phyloP scores from a whole-genome alignment of 768 basidiomycete genomes.

The Trametes coccinea region DNA sequence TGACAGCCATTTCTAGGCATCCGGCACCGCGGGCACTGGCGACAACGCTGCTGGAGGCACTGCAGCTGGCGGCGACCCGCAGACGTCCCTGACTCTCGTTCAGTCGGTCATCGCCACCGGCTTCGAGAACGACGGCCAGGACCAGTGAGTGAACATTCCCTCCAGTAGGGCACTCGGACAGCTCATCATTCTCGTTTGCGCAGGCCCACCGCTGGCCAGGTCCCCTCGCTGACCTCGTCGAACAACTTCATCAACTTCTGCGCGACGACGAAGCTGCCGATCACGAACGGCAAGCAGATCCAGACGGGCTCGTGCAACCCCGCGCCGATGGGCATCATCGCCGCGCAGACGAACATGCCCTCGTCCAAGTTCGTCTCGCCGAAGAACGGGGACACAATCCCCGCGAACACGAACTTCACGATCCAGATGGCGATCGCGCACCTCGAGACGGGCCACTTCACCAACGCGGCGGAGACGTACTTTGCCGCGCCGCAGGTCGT shows the following conservation, averaged over 20 bases:
- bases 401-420: conserved; percentile 51
- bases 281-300: conserved; percentile 63
- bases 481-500: conserved; percentile 56
- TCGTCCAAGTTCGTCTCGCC: conserved; percentile 54
- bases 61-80: conserved; percentile 35
- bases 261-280: conserved; percentile 46
- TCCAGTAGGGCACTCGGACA: too few species aligned
- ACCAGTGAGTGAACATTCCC: conserved; percentile 5
- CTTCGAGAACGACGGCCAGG: conserved; percentile 55
- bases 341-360: conserved; percentile 51
- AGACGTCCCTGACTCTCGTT: conserved; percentile 47
- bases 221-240: conserved; percentile 57
- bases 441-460: conserved; percentile 57
- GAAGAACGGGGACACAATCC: conserved; percentile 44
- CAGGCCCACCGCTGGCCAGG: conserved; percentile 43
- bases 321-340: conserved; percentile 60
- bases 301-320: conserved; percentile 58
- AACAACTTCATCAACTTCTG: conserved; percentile 81
- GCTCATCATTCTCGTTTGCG: too few species aligned
- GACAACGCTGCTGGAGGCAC: conserved; percentile 11
- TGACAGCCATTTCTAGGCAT: too few species aligned
- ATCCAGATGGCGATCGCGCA: conserved; percentile 48
- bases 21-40: conserved; percentile 13
- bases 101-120: conserved; percentile 53
- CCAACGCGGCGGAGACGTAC: conserved; percentile 53